Percentiles rank a stretch among this genome's conserved stretches.
Evolutionary conservation across 352 stramenopile species (phyloP).

Genomic region (Pythium myriotylum): DNA sequence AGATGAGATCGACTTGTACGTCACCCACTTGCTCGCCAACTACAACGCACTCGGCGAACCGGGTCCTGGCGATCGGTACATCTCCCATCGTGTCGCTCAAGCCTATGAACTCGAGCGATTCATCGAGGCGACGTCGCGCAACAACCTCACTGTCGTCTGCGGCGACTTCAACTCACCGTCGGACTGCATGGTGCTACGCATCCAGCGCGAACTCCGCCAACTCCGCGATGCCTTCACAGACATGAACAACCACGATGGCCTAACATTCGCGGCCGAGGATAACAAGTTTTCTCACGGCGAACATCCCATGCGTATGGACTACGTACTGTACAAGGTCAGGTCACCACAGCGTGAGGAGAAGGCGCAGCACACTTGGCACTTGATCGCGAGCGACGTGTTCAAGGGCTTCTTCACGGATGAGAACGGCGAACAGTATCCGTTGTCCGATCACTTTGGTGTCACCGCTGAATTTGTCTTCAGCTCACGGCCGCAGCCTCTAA

Average conservation of each 20-base stretch:
- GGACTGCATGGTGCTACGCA: slow-evolving; percentile 68
- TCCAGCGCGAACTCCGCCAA: slow-evolving; percentile 51
- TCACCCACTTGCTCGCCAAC: slow-evolving; percentile 79
- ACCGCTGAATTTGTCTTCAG: slow-evolving; percentile 66
- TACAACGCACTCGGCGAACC: slow-evolving; percentile 75
- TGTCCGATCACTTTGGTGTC: slow-evolving; percentile 86
- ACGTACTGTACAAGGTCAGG: slow-evolving; percentile 72
- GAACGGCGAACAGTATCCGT: slow-evolving; percentile 56
- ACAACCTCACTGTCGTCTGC: slow-evolving; percentile 61
- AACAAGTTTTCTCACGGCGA: slow-evolving; percentile 84
- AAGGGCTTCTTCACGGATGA: slow-evolving; percentile 77
- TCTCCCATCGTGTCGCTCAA: slow-evolving; percentile 63
- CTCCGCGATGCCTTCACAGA: slow-evolving; percentile 76
- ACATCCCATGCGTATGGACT: slow-evolving; percentile 86
- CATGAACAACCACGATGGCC: slow-evolving; percentile 59
- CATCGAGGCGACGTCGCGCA: slow-evolving; percentile 59
- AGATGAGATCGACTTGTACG: slow-evolving; percentile 73
- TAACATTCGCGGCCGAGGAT: slow-evolving; percentile 76
- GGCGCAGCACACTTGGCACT: slow-evolving; percentile 37
- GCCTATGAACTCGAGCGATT: slow-evolving; percentile 80
- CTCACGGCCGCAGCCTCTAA: slow-evolving; percentile 20
- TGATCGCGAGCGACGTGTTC: slow-evolving; percentile 68
- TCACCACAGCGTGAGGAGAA: not conserved
- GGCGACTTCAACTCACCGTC: slow-evolving; percentile 85
- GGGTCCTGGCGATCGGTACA: slow-evolving; percentile 66